These are phyloP conservation scores for Coemansia sp. DNA, from an alignment of 192 early-diverging fungal genomes.

Conservation along the genomic window DNA sequence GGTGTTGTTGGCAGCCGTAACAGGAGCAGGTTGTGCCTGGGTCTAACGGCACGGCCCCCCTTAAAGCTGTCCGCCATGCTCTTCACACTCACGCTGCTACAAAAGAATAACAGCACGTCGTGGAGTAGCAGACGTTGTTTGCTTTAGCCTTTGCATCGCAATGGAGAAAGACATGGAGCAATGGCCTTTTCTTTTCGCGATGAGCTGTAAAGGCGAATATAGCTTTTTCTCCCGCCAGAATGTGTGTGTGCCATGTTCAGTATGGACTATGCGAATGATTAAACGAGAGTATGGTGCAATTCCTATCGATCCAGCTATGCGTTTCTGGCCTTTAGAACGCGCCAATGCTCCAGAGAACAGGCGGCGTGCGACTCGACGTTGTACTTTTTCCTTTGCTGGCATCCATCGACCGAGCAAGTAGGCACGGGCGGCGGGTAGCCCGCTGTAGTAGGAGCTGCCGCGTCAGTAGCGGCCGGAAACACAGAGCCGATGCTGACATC, in stretches of 20 bases:
- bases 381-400: constrained; percentile 61
- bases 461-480: constrained; percentile 18
- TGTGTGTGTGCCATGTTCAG: background rate
- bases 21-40: constrained; percentile 18
- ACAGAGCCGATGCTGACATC: constrained; percentile 19
- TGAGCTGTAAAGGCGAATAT: background rate
- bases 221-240: background rate
- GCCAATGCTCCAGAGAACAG: constrained; percentile 66
- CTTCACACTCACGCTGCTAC: too few relatives aligned
- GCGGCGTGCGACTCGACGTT: constrained; percentile 57
- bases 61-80: constrained; percentile 22
- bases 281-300: constrained; percentile 6
- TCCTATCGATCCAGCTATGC: background rate
- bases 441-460: constrained; percentile 10
- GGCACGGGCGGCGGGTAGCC: constrained; percentile 56
- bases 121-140: background rate
- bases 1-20: constrained; percentile 35
- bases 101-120: too few relatives aligned
- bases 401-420: constrained; percentile 56
- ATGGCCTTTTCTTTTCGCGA: background rate
- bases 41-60: constrained; percentile 34
- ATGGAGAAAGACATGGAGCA: background rate
- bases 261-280: background rate
- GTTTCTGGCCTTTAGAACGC: constrained; percentile 16
- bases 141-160: constrained; percentile 1